Base-by-base conservation (phyloP, 176 grass and related monocot species). In the Calamus simplicifolius region DNA sequence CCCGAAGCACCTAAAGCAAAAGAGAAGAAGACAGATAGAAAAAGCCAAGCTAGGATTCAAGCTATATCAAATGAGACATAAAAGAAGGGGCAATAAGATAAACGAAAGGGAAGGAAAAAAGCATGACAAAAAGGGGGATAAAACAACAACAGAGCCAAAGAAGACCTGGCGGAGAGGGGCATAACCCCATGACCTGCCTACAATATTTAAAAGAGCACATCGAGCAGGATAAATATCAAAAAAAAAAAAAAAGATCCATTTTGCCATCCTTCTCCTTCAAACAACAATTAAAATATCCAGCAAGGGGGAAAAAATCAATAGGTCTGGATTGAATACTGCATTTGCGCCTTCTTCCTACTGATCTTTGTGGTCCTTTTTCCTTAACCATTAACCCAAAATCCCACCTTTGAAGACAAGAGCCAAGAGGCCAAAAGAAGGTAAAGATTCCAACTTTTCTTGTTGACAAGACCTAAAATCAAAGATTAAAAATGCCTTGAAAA, bases 361-460 rank as follows among this genome's bases (percentile, higher is more conserved):
- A 52, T 55, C 43, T 62, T 23, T 60, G 12, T 43, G 52, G 67
- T 48, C 52, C 48, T 12, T 16, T 25, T 73, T 89, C 29, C 48
- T 69, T 74, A 72, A 55, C 66, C 59, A 61, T 72, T 25, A 66
- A 38, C 30, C 62, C 73, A 51, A 69, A 74, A 52, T 35, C 62
- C 75, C 43, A 81, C 68, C 77, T 70, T 77, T 84, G 52, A 60
- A 74, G 81, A 63, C 63, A 73, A 53, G 73, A 67, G 58, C 58
- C 68, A 69, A 62, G 67, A 55, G 61, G 61, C 74, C 73, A 80
- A 86, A 83, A 43, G 58, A 68, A 17, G 16, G 57, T 5, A 57
- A 78, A 19, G 19, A 17, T 19, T 63, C 51, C 29, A 43, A 53
- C 69, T 73, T 73, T 73, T 74, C 50, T 52, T 43, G 1, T 56